Evolutionary conservation across 805 yeast genomes (phyloP).

Genomic region (Huiozyma sinensis): DNA sequence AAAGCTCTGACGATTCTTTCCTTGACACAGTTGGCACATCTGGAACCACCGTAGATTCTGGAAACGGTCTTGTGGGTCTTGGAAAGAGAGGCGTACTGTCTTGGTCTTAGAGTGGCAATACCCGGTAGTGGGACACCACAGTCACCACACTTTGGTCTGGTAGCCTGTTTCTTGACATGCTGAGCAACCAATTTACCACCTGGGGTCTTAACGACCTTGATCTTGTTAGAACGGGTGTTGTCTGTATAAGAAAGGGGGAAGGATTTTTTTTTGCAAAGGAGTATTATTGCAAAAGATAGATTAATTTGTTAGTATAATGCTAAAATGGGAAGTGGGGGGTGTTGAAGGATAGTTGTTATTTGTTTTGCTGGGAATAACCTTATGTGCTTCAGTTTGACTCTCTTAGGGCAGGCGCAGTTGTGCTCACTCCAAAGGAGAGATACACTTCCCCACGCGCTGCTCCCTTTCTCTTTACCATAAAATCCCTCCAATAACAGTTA

Average conservation of each 20-base stretch:
- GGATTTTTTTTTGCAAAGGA: not conserved
- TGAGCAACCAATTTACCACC: constrained; percentile 98
- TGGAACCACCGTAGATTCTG: constrained; percentile 99
- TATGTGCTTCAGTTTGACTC: too few relatives aligned
- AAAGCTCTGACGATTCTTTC: constrained; percentile 99
- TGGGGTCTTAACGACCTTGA: constrained; percentile 99
- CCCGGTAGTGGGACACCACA: constrained; percentile 76
- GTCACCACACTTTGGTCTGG: constrained; percentile 86
- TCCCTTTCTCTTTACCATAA: too few relatives aligned
- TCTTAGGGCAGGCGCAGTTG: too few relatives aligned
- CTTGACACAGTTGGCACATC: constrained; percentile 98
- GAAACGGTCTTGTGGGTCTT: constrained; percentile 97
- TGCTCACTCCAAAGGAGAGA: too few relatives aligned
- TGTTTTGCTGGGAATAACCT: too few relatives aligned
- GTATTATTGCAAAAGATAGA: not conserved
- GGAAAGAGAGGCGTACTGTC: constrained; percentile 90
- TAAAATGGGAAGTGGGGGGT: not conserved
- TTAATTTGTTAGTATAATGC: constrained; percentile 3
- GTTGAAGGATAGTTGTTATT: not conserved
- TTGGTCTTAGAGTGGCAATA: constrained; percentile 93
- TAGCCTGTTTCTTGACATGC: constrained; percentile 86
- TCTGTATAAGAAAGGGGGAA: constrained; percentile 33
- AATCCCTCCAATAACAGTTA: too few relatives aligned
- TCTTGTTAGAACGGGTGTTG: constrained; percentile 99
- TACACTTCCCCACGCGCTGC: too few relatives aligned